Evolutionary conservation across 1,139 yeast genomes (phyloP).

Genomic region (Yamadazyma diospyri): DNA sequence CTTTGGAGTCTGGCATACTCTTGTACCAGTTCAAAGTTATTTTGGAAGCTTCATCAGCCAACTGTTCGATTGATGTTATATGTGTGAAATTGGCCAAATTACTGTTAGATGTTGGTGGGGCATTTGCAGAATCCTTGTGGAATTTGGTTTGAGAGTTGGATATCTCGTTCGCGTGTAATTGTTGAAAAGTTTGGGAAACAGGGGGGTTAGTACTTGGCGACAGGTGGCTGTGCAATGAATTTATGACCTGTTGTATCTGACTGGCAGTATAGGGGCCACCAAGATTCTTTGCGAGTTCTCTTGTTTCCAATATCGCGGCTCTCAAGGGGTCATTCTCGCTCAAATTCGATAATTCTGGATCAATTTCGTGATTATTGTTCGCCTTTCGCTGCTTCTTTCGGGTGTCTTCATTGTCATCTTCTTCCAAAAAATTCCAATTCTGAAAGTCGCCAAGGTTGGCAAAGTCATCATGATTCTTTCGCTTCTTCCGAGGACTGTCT

Average conservation of each 20-base stretch:
- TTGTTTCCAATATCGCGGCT: slow-evolving; percentile 65
- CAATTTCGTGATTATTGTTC: slow-evolving; percentile 34
- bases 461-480: slow-evolving; percentile 27
- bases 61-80: slow-evolving; percentile 28
- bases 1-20: slow-evolving; percentile 28
- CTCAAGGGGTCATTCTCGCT: slow-evolving; percentile 57
- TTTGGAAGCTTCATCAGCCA: slow-evolving; percentile 35
- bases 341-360: slow-evolving; percentile 55
- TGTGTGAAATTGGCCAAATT: slow-evolving; percentile 19
- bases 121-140: neutral
- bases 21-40: slow-evolving; percentile 40
- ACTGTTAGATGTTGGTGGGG: neutral
- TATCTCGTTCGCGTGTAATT: slow-evolving; percentile 5
- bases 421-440: slow-evolving; percentile 50
- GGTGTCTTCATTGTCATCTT: slow-evolving; percentile 15
- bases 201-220: neutral
- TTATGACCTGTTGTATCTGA: slow-evolving; percentile 25
- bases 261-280: slow-evolving; percentile 20
- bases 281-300: slow-evolving; percentile 49
- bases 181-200: slow-evolving; percentile 10
- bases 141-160: slow-evolving; percentile 4
- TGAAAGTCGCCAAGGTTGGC: slow-evolving; percentile 42
- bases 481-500: slow-evolving; percentile 12
- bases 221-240: slow-evolving; percentile 12
- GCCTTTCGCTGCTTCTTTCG: slow-evolving; percentile 14